A percentile compares a stretch with the other conserved stretches of the same genome.
phyloP scores from a whole-genome alignment of 345 rosid genomes.

The Litchi chinensis region DNA sequence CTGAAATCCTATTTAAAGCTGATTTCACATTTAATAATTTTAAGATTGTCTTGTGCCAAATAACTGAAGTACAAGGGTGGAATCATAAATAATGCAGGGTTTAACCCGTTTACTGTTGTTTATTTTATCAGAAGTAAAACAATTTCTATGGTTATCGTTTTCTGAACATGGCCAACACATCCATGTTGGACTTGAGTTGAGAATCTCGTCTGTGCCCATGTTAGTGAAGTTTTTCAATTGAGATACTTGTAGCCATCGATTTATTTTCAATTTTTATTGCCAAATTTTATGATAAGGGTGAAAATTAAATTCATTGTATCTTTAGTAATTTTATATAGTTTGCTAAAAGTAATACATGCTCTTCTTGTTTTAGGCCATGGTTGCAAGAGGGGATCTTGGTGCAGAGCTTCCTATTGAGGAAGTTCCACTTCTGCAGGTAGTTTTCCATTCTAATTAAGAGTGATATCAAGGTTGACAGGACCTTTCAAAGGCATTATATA shows the following conservation, averaged over 20 bases:
- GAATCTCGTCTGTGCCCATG: neutral
- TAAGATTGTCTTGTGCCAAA: neutral
- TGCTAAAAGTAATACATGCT: constrained; percentile 15
- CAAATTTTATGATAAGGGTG: neutral
- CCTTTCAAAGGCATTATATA: constrained; percentile 16
- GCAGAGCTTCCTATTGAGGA: constrained; percentile 99
- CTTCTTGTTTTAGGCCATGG: constrained; percentile 77
- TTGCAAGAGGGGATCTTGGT: constrained; percentile 99
- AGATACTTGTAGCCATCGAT: constrained; percentile 10
- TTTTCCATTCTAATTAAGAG: constrained; percentile 24
- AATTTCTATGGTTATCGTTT: neutral
- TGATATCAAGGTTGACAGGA: constrained; percentile 12
- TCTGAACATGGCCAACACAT: neutral
- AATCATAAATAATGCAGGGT: neutral
- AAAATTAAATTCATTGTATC: neutral
- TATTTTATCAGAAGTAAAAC: neutral
- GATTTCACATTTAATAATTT: neutral
- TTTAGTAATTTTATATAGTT: constrained; percentile 1
- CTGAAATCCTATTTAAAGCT: neutral
- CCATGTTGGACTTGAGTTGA: neutral
- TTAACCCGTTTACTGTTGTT: neutral
- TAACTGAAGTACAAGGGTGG: neutral
- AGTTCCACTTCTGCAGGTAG: constrained; percentile 96
- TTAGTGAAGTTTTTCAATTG: constrained; percentile 12
- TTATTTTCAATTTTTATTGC: neutral